These are phyloP conservation scores for Fraxinus dipetala DNA, from an alignment of 305 asterid genomes.

Conservation along the genomic window DNA sequence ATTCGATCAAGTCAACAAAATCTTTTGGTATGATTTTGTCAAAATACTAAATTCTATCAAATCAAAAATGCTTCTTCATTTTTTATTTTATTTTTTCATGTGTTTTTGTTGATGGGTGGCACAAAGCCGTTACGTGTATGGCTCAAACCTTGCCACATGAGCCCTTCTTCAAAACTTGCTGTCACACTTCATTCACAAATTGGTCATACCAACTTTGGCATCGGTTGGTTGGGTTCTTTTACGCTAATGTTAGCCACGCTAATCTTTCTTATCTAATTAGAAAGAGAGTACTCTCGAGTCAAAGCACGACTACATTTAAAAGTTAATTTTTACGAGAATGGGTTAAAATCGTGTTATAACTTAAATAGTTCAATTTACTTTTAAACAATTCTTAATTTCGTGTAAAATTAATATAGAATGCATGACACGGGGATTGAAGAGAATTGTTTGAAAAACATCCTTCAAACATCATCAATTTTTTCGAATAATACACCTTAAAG, in stretches of 20 bases:
- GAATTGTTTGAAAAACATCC: background rate
- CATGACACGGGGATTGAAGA: background rate
- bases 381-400: background rate
- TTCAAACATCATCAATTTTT: background rate
- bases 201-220: background rate
- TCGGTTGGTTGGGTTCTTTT: background rate
- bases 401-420: background rate
- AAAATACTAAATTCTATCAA: conserved; percentile 7
- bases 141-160: background rate
- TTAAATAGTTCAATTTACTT: background rate
- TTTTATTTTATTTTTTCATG: background rate
- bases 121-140: background rate
- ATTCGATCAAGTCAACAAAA: background rate
- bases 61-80: background rate
- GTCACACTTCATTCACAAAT: background rate
- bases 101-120: background rate
- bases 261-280: background rate
- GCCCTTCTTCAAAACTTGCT: background rate
- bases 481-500: background rate
- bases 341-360: background rate
- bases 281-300: background rate
- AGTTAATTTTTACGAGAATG: background rate
- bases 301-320: background rate
- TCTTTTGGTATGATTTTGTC: background rate
- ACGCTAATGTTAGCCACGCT: background rate